Conservation (phyloP, 73 alveolate species). For the Paramecium caudatum region DNA sequence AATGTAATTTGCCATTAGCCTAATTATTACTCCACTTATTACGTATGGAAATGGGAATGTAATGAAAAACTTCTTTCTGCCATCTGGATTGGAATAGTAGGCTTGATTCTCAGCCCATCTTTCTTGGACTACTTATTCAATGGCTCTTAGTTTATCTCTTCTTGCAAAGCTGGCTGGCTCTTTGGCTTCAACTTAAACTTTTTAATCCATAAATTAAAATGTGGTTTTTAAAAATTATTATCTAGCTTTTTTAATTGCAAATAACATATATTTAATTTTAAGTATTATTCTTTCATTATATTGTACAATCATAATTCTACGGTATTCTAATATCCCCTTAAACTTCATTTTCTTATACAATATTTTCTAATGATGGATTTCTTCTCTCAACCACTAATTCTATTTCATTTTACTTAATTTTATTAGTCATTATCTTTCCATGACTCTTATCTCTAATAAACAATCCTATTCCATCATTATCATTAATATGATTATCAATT, state of each 20-base stretch:
- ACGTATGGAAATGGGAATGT: conserved; percentile 99
- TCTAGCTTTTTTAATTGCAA: conserved; percentile 53
- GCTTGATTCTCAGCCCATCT: conserved; percentile 85
- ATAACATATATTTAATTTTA: neutral
- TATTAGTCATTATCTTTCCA: conserved; percentile 58
- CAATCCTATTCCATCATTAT: conserved; percentile 77
- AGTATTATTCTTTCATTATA: conserved; percentile 53
- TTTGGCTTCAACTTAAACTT: neutral
- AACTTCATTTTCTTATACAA: conserved; percentile 43
- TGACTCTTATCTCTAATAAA: conserved; percentile 73
- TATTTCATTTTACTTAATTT: conserved; percentile 64
- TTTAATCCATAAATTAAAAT: conserved; percentile 66
- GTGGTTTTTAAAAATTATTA: conserved; percentile 42
- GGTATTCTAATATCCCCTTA: conserved; percentile 75
- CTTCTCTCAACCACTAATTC: conserved; percentile 73
- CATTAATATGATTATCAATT: conserved; percentile 40
- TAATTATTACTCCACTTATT: neutral
- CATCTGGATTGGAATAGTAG: conserved; percentile 88
- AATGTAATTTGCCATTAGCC: conserved; percentile 97
- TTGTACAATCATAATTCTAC: conserved; percentile 54
- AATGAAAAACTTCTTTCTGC: conserved; percentile 87
- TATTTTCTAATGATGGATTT: conserved; percentile 1
- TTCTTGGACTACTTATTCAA: conserved; percentile 88
- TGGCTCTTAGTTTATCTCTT: conserved; percentile 89
- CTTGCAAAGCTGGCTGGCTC: conserved; percentile 76